These are phyloP conservation scores for Chlamydomonas applanata DNA, from an alignment of 139 green algal genomes.

Conservation along the genomic window DNA sequence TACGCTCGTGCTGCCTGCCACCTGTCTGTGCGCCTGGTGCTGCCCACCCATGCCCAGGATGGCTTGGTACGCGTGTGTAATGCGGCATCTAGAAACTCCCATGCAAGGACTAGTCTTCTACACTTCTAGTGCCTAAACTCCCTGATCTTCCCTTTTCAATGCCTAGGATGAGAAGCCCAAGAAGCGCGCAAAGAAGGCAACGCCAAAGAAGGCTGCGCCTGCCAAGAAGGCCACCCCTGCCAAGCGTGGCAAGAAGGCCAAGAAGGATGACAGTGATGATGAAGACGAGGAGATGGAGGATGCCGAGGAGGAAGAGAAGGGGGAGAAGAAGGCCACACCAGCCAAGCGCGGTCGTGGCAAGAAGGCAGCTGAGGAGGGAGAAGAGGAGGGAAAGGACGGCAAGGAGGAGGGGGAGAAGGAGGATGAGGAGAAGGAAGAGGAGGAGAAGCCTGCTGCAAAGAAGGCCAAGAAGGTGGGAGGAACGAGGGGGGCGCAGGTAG, in stretches of 20 bases:
- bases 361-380: slow-evolving; percentile 15
- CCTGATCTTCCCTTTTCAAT: too few species aligned
- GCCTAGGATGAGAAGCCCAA: slow-evolving; percentile 9
- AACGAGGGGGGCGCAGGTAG: neutral
- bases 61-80: too few species aligned
- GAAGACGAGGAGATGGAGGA: neutral
- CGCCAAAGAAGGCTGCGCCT: neutral
- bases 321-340: slow-evolving; percentile 1
- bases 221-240: neutral
- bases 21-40: too few species aligned
- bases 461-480: slow-evolving; percentile 1
- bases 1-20: too few species aligned
- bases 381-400: too few species aligned
- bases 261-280: neutral
- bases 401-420: neutral
- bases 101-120: too few species aligned
- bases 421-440: slow-evolving; percentile 11
- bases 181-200: slow-evolving; percentile 7
- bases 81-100: too few species aligned
- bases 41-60: too few species aligned
- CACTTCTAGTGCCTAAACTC: too few species aligned
- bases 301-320: slow-evolving; percentile 7
- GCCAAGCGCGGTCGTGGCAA: neutral
- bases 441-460: slow-evolving; percentile 12
- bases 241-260: neutral